These are phyloP conservation scores for Pseudogymnoascus sp. DNA, from an alignment of 2,329 filamentous ascomycete species.

Conservation along the genomic window DNA sequence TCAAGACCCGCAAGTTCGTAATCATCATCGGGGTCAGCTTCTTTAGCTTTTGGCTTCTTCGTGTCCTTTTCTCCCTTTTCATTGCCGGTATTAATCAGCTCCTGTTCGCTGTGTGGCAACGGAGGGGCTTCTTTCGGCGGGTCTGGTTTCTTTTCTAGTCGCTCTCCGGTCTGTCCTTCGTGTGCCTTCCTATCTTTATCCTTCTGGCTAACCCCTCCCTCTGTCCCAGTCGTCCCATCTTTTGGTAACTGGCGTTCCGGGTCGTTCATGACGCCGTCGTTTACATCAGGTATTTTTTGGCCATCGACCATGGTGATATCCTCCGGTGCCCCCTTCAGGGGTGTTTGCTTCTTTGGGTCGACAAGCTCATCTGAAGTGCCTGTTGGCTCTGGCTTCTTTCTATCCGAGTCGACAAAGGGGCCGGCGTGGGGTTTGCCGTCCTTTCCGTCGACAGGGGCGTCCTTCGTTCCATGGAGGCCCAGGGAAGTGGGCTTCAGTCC, in stretches of 20 bases:
- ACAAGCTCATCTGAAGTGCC: conserved; percentile 30
- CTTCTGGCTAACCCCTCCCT: conserved; percentile 84
- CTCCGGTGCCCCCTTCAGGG: conserved; percentile 41
- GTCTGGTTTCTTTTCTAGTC: conserved; percentile 66
- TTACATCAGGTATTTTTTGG: conserved; percentile 52
- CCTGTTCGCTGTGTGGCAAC: conserved; percentile 70
- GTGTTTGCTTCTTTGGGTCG: conserved; percentile 26
- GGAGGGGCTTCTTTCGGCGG: conserved; percentile 80
- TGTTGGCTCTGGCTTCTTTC: conserved; percentile 26
- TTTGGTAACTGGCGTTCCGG: conserved; percentile 67
- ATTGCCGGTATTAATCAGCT: conserved; percentile 46
- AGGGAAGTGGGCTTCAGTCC: conserved; percentile 28
- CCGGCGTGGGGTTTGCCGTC: conserved; percentile 92
- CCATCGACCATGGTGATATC: conserved; percentile 50
- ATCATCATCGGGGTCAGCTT: conserved; percentile 31
- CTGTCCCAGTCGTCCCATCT: conserved; percentile 78
- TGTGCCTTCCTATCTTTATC: conserved; percentile 64
- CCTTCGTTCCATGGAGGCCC: conserved; percentile 50
- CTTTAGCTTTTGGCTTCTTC: conserved; percentile 27
- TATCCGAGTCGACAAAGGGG: conserved; percentile 62
- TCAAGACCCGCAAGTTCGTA: conserved; percentile 43
- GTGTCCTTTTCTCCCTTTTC: conserved; percentile 36
- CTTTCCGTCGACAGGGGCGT: conserved; percentile 83
- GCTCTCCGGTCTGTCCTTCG: conserved; percentile 58
- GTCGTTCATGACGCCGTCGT: conserved; percentile 90